Evolutionary conservation across 371 early-diverging fungal species (phyloP).

Genomic region (Rhizopus delemar): DNA sequence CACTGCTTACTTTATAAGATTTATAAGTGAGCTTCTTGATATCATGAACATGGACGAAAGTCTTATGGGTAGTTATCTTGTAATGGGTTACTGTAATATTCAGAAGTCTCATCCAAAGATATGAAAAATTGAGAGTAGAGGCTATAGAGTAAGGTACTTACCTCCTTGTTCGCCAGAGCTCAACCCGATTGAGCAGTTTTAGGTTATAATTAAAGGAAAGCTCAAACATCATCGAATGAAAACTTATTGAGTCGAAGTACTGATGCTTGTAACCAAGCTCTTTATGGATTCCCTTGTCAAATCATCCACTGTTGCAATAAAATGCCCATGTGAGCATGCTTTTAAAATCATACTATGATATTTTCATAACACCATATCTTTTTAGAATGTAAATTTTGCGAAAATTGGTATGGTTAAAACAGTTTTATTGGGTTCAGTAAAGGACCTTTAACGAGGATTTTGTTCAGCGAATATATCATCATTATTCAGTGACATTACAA

Average conservation of each 20-base stretch:
- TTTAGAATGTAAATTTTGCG: too few species aligned
- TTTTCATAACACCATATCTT: too few species aligned
- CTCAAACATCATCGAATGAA: constrained; percentile 15
- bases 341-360: too few species aligned
- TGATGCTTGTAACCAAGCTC: constrained; percentile 7
- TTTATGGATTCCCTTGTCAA: too few species aligned
- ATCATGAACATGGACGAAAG: constrained; percentile 14
- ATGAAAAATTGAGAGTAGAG: constrained; percentile 13
- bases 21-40: constrained; percentile 17
- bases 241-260: constrained; percentile 10
- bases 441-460: too few species aligned
- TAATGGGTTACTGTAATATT: constrained; percentile 10
- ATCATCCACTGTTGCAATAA: too few species aligned
- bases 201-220: constrained; percentile 14
- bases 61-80: constrained; percentile 12
- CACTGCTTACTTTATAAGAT: constrained; percentile 16
- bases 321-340: too few species aligned
- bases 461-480: too few species aligned
- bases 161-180: constrained; percentile 15
- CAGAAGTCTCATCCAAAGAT: constrained; percentile 14
- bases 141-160: constrained; percentile 12
- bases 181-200: constrained; percentile 16
- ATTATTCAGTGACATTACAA: too few species aligned
- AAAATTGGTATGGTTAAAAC: too few species aligned
- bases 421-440: too few species aligned